Conservation (phyloP, 495 filamentous ascomycete species). For the Bombardia bombarda region DNA sequence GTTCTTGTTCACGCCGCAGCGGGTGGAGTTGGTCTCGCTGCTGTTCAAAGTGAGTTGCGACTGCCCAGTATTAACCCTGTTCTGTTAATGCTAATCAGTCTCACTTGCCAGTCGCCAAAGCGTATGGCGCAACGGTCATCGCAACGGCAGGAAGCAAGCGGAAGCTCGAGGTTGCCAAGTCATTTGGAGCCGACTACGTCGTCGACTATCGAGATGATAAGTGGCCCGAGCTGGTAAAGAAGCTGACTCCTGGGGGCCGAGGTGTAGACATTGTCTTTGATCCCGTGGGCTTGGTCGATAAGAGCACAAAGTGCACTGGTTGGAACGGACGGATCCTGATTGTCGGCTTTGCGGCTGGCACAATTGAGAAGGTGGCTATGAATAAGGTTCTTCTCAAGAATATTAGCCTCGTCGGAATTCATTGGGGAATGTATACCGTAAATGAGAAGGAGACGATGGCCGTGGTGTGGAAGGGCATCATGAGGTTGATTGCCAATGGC, state of each 20-base stretch:
- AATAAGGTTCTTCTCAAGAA: constrained; percentile 94
- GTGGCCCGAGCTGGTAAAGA: constrained; percentile 76
- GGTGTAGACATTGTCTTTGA: constrained; percentile 90
- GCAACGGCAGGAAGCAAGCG: constrained; percentile 73
- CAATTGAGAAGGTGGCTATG: constrained; percentile 84
- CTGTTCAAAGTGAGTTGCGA: constrained; percentile 56
- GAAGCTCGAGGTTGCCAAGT: constrained; percentile 69
- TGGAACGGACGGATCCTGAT: constrained; percentile 88
- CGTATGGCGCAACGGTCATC: constrained; percentile 79
- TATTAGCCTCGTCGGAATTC: constrained; percentile 78
- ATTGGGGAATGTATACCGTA: constrained; percentile 80
- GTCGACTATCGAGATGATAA: constrained; percentile 62
- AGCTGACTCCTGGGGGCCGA: constrained; percentile 58
- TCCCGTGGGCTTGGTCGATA: constrained; percentile 78
- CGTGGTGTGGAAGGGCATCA: constrained; percentile 74
- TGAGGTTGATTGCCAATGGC: constrained; percentile 63
- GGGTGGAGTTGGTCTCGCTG: constrained; percentile 84
- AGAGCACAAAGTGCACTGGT: constrained; percentile 75
- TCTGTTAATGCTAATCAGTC: background rate
- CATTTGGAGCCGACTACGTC: constrained; percentile 77
- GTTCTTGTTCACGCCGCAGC: constrained; percentile 91
- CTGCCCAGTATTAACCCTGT: background rate
- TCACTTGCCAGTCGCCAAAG: constrained; percentile 67
- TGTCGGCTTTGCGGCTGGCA: constrained; percentile 83
- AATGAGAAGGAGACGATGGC: constrained; percentile 64